These are phyloP conservation scores for Linum tenue DNA, from an alignment of 345 rosid genomes.

Conservation along the genomic window DNA sequence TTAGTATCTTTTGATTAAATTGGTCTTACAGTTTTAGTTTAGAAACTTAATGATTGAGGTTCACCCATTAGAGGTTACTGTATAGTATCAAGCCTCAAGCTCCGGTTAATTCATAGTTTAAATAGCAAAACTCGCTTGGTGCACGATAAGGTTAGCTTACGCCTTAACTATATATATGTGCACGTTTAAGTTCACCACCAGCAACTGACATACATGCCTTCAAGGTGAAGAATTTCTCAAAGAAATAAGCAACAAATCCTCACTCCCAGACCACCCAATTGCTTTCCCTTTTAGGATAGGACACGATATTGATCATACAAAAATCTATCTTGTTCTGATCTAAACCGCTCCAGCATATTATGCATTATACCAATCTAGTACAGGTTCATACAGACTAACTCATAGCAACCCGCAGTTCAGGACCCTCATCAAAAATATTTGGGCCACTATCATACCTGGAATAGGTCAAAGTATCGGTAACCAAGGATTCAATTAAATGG, in stretches of 20 bases:
- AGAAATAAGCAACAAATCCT: not conserved
- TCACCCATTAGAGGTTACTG: too few species aligned
- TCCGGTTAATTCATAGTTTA: too few species aligned
- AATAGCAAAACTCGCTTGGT: too few species aligned
- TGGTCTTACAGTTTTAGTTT: too few species aligned
- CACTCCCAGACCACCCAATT: not conserved
- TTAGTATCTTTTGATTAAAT: too few species aligned
- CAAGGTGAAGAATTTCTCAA: not conserved
- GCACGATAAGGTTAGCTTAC: too few species aligned
- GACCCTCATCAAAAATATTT: not conserved
- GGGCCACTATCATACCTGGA: conserved; percentile 3
- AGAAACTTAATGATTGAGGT: too few species aligned
- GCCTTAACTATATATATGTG: too few species aligned
- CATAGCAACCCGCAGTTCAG: not conserved
- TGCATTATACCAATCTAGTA: not conserved
- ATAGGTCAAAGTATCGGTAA: not conserved
- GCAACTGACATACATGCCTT: too few species aligned
- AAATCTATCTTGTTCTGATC: not conserved
- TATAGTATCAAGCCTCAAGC: too few species aligned
- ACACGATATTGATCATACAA: not conserved
- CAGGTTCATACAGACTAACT: not conserved
- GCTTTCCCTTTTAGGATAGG: not conserved
- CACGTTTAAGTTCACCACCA: too few species aligned
- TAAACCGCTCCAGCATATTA: not conserved
- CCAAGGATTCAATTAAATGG: too few species aligned